Evolutionary conservation across 345 rosid genomes (phyloP).

Genomic region (Murraya koenigii): DNA sequence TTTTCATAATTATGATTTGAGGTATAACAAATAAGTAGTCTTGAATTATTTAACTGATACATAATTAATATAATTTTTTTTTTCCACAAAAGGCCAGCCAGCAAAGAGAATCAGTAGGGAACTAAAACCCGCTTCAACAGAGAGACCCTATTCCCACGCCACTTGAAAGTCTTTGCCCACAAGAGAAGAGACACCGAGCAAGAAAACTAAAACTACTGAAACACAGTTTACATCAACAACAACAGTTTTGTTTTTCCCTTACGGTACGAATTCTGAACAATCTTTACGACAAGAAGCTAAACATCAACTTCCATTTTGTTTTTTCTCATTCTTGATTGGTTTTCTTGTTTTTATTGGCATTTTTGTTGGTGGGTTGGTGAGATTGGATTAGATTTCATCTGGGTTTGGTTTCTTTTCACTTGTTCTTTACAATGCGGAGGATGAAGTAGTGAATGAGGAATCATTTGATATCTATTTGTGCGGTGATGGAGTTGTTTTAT

Average conservation of each 20-base stretch:
- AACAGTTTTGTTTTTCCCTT: constrained; percentile 23
- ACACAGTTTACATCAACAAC: background rate
- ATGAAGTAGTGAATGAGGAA: background rate
- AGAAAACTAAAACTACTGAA: background rate
- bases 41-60: background rate
- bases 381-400: background rate
- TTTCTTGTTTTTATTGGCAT: background rate
- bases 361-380: constrained; percentile 5
- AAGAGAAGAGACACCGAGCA: background rate
- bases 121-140: constrained; percentile 35
- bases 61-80: background rate
- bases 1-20: too few species aligned
- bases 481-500: background rate
- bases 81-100: background rate
- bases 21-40: too few species aligned
- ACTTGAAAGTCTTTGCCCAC: constrained; percentile 10
- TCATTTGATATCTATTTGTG: background rate
- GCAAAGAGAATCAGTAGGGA: background rate
- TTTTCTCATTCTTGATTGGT: background rate
- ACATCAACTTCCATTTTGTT: background rate
- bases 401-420: constrained; percentile 8
- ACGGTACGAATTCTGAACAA: constrained; percentile 10
- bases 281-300: background rate
- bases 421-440: background rate
- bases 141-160: constrained; percentile 33